phyloP scores from a whole-genome alignment of 768 basidiomycete species.

The Lactarius tabidus region DNA sequence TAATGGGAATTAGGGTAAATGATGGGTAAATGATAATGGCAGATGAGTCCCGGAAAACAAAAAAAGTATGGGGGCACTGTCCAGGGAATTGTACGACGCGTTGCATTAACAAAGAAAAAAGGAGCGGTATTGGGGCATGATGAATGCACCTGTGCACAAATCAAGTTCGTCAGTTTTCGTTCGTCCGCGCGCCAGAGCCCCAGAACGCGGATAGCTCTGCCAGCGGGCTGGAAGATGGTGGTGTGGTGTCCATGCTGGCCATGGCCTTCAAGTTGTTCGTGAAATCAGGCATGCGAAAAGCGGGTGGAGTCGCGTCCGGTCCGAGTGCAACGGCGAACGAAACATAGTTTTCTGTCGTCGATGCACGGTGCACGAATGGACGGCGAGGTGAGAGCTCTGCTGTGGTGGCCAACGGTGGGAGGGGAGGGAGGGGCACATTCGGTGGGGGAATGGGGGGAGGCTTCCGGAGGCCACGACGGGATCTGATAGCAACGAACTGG shows the following conservation, averaged over 20 bases:
- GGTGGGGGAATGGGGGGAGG: constrained; percentile 23
- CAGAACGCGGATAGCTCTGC: constrained; percentile 5
- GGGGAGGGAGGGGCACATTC: constrained; percentile 16
- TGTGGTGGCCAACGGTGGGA: background rate
- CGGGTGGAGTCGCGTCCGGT: background rate
- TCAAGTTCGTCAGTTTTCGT: constrained; percentile 11
- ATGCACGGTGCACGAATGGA: constrained; percentile 14
- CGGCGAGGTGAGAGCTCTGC: constrained; percentile 14
- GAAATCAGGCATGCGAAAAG: constrained; percentile 5
- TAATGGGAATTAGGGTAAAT: constrained; percentile 6
- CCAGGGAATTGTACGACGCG: background rate
- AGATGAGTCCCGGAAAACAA: background rate
- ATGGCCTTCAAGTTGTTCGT: constrained; percentile 13
- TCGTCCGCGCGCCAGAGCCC: constrained; percentile 7
- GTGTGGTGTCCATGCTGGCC: constrained; percentile 4
- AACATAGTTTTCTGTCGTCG: constrained; percentile 16
- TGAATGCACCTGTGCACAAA: background rate
- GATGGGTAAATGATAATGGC: background rate
- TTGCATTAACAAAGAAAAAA: background rate
- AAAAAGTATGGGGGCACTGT: background rate
- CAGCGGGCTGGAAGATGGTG: constrained; percentile 8
- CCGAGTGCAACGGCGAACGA: background rate
- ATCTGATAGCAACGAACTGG: background rate
- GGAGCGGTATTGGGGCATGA: background rate
- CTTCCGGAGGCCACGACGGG: constrained; percentile 24